Percentiles rank a stretch among this genome's conserved stretches.
These are phyloP conservation scores for Aspergillus olivimuriae DNA, from an alignment of 495 filamentous ascomycete species.

Conservation along the genomic window DNA sequence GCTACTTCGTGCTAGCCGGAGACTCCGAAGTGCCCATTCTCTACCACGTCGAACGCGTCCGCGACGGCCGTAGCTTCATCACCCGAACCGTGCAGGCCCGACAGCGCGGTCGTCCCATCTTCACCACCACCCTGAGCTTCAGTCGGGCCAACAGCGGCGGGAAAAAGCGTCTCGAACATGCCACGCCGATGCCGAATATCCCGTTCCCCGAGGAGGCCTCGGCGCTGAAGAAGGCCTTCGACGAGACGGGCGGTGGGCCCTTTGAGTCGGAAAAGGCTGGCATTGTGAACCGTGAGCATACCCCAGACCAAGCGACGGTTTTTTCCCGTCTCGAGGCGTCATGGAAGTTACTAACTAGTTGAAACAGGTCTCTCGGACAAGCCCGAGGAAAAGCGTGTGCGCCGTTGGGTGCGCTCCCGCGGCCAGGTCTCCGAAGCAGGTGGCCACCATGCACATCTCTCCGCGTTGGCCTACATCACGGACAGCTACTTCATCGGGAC, in stretches of 20 bases:
- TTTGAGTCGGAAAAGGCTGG: conserved; percentile 37
- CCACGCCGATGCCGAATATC: conserved; percentile 26
- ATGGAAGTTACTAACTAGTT: conserved; percentile 1
- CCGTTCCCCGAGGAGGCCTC: conserved; percentile 18
- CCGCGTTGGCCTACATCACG: conserved; percentile 84
- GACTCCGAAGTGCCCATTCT: conserved; percentile 78
- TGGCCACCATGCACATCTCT: conserved; percentile 72
- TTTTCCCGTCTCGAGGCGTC: background rate
- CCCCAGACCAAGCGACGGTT: background rate
- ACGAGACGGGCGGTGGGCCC: conserved; percentile 31
- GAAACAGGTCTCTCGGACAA: conserved; percentile 30
- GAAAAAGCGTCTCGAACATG: conserved; percentile 46
- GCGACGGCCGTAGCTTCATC: conserved; percentile 83
- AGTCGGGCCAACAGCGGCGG: conserved; percentile 64
- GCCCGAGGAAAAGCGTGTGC: conserved; percentile 60
- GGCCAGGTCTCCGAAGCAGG: conserved; percentile 66
- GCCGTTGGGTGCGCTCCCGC: conserved; percentile 74
- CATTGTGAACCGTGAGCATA: conserved; percentile 36
- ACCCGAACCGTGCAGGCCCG: conserved; percentile 94
- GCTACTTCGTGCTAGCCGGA: conserved; percentile 94
- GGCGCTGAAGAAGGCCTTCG: conserved; percentile 18
- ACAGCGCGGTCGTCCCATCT: conserved; percentile 84
- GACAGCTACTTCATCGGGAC: conserved; percentile 92
- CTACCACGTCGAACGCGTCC: conserved; percentile 87
- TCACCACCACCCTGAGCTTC: conserved; percentile 91